Percentiles rank a stretch among this genome's conserved stretches.
phyloP scores from a whole-genome alignment of 75 land plant species.

The Adiantum capillusveneris region DNA sequence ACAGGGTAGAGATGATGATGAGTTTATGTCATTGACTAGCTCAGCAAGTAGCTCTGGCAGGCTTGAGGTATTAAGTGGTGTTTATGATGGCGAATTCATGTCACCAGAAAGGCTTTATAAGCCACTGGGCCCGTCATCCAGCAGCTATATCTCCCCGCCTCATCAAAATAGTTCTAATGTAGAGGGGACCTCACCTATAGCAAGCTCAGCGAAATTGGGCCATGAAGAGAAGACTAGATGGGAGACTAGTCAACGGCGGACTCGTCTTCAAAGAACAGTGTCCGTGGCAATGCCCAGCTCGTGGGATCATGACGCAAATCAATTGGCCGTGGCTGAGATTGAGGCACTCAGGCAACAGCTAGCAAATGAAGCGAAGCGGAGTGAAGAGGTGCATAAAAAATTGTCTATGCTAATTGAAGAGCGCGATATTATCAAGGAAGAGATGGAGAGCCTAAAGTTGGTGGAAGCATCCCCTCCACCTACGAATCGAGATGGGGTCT shows the following conservation, averaged over 20 bases:
- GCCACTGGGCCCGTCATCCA: no score
- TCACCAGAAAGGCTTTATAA: no score
- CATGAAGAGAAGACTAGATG: not conserved
- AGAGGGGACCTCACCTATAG: no score
- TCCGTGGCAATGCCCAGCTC: not conserved
- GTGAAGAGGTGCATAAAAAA: slow-evolving; percentile 12
- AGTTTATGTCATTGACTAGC: slow-evolving; percentile 4
- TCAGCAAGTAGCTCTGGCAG: slow-evolving; percentile 1
- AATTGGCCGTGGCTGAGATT: slow-evolving; percentile 9
- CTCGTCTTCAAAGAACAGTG: slow-evolving; percentile 1
- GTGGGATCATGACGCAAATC: not conserved
- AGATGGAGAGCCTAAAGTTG: slow-evolving; percentile 15
- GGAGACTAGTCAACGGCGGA: not conserved
- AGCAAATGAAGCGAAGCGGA: not conserved
- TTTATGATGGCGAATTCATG: not conserved
- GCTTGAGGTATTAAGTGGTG: not conserved
- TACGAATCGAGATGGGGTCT: not conserved
- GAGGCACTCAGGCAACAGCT: slow-evolving; percentile 22
- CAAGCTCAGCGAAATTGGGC: no score
- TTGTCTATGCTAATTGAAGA: slow-evolving; percentile 16
- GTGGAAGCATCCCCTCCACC: not conserved
- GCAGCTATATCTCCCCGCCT: no score
- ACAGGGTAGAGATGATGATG: not conserved
- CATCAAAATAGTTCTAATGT: no score
- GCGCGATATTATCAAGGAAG: slow-evolving; percentile 24